Evolutionary conservation across 768 basidiomycete species (phyloP).

Genomic region (Hygrocybe punicea): DNA sequence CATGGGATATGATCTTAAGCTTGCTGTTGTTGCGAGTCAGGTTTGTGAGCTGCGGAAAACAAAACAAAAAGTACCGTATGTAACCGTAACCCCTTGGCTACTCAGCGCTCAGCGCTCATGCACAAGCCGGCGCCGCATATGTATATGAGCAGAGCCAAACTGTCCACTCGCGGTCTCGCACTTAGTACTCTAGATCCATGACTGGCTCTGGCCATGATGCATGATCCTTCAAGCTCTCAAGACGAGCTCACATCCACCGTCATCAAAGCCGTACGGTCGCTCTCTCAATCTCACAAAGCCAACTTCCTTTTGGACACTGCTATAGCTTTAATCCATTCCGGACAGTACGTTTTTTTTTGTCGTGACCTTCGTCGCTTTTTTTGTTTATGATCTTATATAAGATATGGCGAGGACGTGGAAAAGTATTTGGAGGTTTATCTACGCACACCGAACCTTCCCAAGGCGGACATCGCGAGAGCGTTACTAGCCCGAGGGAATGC

Average conservation of each 20-base stretch:
- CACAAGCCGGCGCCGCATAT: no score
- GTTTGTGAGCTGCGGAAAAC: no score
- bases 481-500: conserved; percentile 59
- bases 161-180: no score
- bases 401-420: conserved; percentile 63
- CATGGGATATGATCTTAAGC: neutral
- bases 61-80: no score
- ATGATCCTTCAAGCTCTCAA: conserved; percentile 14
- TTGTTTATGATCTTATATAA: no score
- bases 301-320: conserved; percentile 50
- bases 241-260: conserved; percentile 55
- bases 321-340: conserved; percentile 46
- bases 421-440: conserved; percentile 65
- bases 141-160: no score
- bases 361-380: no score
- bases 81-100: no score
- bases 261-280: conserved; percentile 45
- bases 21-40: no score
- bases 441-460: conserved; percentile 54
- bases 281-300: conserved; percentile 45
- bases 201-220: no score
- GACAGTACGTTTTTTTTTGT: conserved; percentile 37
- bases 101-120: no score
- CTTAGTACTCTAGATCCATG: no score
- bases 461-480: conserved; percentile 50